Evolutionary conservation across 2,329 filamentous ascomycete genomes (phyloP), one percentile per base, ranked within the genome.

Genomic region (Tolypocladium guangdongense): DNA sequence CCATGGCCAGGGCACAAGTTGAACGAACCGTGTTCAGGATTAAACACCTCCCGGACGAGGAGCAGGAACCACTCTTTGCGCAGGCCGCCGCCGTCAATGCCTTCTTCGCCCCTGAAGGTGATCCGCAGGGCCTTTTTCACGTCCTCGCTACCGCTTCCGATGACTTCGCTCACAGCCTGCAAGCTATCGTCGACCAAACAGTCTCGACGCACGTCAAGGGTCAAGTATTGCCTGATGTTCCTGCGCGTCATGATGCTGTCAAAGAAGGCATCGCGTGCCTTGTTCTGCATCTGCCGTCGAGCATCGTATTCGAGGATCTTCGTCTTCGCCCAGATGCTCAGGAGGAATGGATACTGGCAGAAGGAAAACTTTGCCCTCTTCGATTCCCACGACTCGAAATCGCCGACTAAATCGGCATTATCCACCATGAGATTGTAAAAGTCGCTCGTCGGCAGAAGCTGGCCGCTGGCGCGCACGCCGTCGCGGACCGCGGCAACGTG

Each of bases 21-120:
- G 6, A 30, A 71, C 83, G 62, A 77, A 90, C 88, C 89, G 72
- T 95, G 87, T 60, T 91, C 83, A 4, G 90, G 90, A 62, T 95
- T 90, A 69, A 96, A 96, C 35, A 96, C 85, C 64, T 96, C 91
- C 60, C 90, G 79, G 49, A 93, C 84, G 24, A 96, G 78, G 55
- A 96, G 78, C 50, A 96, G 72, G 65, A 96, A 96, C 91, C 91
- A 96, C 70, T 96, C 91, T 68, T 96, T 96, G 54, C 90, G 83
- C 53, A 95, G 75, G 0, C 91, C 91, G 38, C 91, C 91, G 5
- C 87, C 90, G 71, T 96, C 91, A 50, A 96, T 84, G 5, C 91
- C 91, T 68, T 96, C 91, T 70, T 96, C 91, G 35, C 89, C 90
- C 35, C 80, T 77, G 60, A 96, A 96, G 55, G 87, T 84, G 55